These are phyloP conservation scores for Sclerotinia trifoliorum DNA, from an alignment of 2,329 filamentous ascomycete genomes.

Conservation along the genomic window DNA sequence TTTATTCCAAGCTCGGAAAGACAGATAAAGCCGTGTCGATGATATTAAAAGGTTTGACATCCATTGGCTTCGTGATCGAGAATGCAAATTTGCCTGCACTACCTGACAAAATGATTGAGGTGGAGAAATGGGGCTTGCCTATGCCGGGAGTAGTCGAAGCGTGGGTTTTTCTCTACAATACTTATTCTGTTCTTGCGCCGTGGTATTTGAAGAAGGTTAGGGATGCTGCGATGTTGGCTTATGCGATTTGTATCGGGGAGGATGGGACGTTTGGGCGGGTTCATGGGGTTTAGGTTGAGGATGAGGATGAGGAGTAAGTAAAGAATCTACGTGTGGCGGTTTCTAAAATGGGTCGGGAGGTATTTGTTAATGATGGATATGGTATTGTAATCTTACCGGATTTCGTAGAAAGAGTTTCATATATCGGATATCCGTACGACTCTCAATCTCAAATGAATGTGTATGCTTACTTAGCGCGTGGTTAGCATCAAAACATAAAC, in stretches of 20 bases:
- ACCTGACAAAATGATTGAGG: not conserved
- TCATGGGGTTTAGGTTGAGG: conserved; percentile 8
- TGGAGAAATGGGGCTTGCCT: conserved; percentile 26
- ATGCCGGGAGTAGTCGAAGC: conserved; percentile 18
- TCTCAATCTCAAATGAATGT: no score
- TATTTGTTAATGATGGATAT: no score
- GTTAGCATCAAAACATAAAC: not conserved
- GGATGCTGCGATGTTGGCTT: conserved; percentile 18
- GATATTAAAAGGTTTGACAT: conserved; percentile 21
- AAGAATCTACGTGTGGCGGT: not conserved
- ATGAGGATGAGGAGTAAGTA: no score
- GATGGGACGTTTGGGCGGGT: conserved; percentile 26
- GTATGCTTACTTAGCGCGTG: not conserved
- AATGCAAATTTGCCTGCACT: conserved; percentile 17
- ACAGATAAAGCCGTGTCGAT: conserved; percentile 8
- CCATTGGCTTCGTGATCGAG: conserved; percentile 25
- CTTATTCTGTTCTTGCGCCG: conserved; percentile 22
- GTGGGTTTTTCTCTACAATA: conserved; percentile 23
- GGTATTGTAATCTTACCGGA: not conserved
- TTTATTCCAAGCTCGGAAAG: conserved; percentile 16
- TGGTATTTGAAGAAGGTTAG: conserved; percentile 5
- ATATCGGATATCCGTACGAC: no score
- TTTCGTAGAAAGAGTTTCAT: not conserved
- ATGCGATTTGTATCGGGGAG: conserved; percentile 26
- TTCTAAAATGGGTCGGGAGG: not conserved